These are phyloP conservation scores for Tuber calosporum DNA, from an alignment of 495 filamentous ascomycete species.

Conservation along the genomic window DNA sequence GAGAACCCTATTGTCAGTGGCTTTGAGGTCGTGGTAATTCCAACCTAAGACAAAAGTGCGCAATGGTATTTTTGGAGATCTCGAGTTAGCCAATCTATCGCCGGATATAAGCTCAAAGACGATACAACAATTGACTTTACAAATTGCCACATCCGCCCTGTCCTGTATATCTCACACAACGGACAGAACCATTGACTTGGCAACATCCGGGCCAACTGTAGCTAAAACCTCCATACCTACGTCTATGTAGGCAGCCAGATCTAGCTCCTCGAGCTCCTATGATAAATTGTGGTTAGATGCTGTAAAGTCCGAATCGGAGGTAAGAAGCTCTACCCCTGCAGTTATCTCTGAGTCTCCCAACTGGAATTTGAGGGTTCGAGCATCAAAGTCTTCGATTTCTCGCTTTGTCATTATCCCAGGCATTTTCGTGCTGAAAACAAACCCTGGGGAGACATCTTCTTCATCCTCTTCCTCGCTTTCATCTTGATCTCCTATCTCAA, in stretches of 20 bases:
- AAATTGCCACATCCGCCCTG: background rate
- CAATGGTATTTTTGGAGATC: background rate
- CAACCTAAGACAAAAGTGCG: background rate
- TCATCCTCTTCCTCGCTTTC: slow-evolving; percentile 37
- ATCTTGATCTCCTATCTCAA: background rate
- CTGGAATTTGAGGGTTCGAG: slow-evolving; percentile 51
- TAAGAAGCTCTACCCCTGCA: slow-evolving; percentile 16
- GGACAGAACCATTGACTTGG: slow-evolving; percentile 47
- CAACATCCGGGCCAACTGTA: slow-evolving; percentile 61
- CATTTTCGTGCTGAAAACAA: slow-evolving; percentile 64
- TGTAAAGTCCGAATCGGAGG: background rate
- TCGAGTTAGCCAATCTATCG: background rate
- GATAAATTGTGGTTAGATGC: background rate
- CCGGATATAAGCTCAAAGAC: background rate
- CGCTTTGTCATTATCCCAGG: slow-evolving; percentile 65
- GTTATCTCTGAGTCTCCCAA: slow-evolving; percentile 38
- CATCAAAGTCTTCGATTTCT: slow-evolving; percentile 55
- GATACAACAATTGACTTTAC: background rate
- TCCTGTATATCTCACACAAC: background rate
- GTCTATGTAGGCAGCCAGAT: background rate
- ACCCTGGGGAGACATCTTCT: slow-evolving; percentile 45
- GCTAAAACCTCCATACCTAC: slow-evolving; percentile 62
- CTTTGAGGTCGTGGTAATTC: background rate
- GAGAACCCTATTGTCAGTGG: background rate
- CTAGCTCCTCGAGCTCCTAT: background rate